A percentile compares a stretch with the other conserved stretches of the same genome.
Evolutionary conservation across 257 asterid genomes (phyloP).

Genomic region (Lycium ferocissimum): DNA sequence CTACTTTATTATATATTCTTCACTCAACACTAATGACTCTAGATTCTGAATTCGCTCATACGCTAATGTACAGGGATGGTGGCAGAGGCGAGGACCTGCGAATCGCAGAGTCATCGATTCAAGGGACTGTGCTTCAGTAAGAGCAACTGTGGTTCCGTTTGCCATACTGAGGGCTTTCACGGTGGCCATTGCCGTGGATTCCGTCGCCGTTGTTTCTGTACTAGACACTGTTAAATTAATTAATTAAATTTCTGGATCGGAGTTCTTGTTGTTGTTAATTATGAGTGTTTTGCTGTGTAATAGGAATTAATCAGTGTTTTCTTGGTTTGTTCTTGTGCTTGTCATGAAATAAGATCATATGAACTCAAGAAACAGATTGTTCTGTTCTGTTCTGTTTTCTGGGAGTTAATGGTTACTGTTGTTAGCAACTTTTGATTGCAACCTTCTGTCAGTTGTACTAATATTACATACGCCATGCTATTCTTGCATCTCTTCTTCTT

Average conservation of each 20-base stretch:
- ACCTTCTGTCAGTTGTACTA: not conserved
- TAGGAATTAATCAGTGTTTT: not conserved
- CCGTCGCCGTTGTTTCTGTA: conserved; percentile 64
- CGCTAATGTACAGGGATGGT: conserved; percentile 34
- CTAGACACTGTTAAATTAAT: conserved; percentile 39
- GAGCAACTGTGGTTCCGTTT: conserved; percentile 52
- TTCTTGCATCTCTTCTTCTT: too few relatives aligned
- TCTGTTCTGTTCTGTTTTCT: not conserved
- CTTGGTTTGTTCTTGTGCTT: too few relatives aligned
- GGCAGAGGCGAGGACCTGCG: conserved; percentile 56
- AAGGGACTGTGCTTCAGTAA: conserved; percentile 48
- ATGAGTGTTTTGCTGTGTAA: not conserved
- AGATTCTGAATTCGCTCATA: not conserved
- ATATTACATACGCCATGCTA: too few relatives aligned
- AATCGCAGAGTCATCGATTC: conserved; percentile 48
- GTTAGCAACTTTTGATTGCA: too few relatives aligned
- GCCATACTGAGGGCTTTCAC: conserved; percentile 52
- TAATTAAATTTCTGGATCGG: too few relatives aligned
- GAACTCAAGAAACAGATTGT: not conserved
- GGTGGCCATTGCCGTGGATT: conserved; percentile 54
- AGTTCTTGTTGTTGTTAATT: not conserved
- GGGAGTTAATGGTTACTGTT: not conserved
- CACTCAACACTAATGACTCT: not conserved
- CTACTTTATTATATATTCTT: too few relatives aligned
- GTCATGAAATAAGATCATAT: too few relatives aligned